Percentiles rank a stretch among this genome's conserved stretches.
phyloP scores from a whole-genome alignment of 2,329 filamentous ascomycete genomes.

The Fusarium sp. region DNA sequence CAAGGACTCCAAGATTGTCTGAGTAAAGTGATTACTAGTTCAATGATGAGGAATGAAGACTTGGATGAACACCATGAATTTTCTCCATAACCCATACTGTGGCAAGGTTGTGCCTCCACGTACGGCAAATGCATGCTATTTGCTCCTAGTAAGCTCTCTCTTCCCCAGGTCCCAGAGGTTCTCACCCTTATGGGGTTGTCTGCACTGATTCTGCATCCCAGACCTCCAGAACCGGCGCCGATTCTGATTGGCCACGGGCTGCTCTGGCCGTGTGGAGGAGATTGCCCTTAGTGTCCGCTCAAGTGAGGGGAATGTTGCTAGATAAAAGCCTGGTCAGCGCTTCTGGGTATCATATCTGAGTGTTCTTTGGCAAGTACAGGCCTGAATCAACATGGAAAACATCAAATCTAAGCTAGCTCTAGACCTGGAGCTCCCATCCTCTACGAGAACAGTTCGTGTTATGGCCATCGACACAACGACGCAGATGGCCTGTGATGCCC shows the following conservation, averaged over 20 bases:
- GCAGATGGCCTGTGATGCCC: neutral
- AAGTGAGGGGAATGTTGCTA: neutral
- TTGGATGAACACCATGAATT: accelerated
- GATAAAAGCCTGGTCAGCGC: neutral
- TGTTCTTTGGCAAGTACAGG: neutral
- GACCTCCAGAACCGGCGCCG: neutral
- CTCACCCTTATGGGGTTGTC: neutral
- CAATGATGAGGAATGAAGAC: neutral
- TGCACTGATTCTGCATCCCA: neutral
- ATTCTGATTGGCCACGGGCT: neutral
- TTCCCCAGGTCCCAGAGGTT: neutral
- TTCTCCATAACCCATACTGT: neutral
- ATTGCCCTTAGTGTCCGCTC: neutral
- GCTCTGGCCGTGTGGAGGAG: neutral
- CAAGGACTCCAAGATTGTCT: neutral
- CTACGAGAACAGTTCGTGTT: neutral
- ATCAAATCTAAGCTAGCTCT: neutral
- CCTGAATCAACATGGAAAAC: neutral
- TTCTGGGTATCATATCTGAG: neutral
- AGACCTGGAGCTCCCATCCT: neutral
- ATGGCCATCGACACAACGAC: neutral
- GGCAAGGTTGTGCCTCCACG: neutral
- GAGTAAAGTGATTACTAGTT: neutral
- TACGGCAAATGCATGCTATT: neutral
- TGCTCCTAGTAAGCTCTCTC: neutral